Base-by-base conservation (phyloP, 306 rosid genomes). In the Dryas octopetala region DNA sequence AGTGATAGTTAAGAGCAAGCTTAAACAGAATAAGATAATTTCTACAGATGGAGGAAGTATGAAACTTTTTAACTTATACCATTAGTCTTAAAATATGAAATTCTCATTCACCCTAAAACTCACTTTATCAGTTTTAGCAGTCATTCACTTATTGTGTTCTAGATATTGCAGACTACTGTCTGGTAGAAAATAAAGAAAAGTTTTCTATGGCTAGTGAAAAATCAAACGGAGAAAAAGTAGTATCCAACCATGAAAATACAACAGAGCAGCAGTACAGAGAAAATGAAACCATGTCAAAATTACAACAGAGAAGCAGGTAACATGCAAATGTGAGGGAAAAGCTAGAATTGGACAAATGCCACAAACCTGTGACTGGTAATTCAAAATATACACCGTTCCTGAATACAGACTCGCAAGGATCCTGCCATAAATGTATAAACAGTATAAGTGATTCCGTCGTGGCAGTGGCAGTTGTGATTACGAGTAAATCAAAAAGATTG, bases 321-420 rank as follows among this genome's bases (percentile, higher is more conserved):
- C 19, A 11, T 0, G 9, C 12, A 28, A 40, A 43, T 64, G 53
- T 15, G 41, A 12, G 45, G 45, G 8, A 3, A 62, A 62, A 58
- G 44, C 59, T 14, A 62, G 4, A 58, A 53, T 23, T 78, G n/a
- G 26, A 26, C 6, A 10, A 40, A 44, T 11, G 71, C 52, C 58
- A 70, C 80, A 62, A 46, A 90, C 99, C 93, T 92, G 99, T 68
- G 97, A 86, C 79, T 95, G 99, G 87, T 95, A 89, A 88, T 92
- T 95, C 96, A 92, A 89, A 76, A 95, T 89, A 72, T 93, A 92
- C 59, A 95, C 96, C 38, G 99, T 87, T 83, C 99, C 99, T 1
- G 97, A 87, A 83, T 95, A 95, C 83, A 95, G 87, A 89, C 97
- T 92, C 17, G 97, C 97, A 53, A 95, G 89, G 85, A 95, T 90